Conservation (phyloP, 345 rosid genomes). For the Melaleuca quinquenervia region DNA sequence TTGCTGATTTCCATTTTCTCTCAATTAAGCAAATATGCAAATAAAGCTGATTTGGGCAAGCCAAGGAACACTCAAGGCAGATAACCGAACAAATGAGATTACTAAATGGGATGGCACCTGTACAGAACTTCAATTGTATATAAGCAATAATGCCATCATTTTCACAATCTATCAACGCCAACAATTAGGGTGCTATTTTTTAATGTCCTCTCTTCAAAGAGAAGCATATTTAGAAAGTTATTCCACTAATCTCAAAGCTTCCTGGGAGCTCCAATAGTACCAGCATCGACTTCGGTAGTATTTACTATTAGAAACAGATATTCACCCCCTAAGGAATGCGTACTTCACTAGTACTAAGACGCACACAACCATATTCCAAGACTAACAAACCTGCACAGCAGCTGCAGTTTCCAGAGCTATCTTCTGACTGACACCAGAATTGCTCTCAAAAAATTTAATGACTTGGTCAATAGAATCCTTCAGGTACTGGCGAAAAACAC, state of each 20-base stretch:
- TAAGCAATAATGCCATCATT: not conserved
- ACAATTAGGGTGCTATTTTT: not conserved
- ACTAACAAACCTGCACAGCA: conserved; percentile 74
- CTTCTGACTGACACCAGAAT: conserved; percentile 71
- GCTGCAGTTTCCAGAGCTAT: conserved; percentile 97
- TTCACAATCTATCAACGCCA: not conserved
- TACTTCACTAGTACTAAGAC: not conserved
- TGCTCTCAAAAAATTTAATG: conserved; percentile 74
- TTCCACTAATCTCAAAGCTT: not conserved
- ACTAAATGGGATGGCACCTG: not conserved
- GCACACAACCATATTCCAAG: not conserved
- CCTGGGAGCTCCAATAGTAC: not conserved
- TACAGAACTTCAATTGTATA: not conserved
- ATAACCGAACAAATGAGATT: not conserved
- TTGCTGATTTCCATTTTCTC: not conserved
- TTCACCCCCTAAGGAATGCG: not conserved
- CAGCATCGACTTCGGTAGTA: not conserved
- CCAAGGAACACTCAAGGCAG: not conserved
- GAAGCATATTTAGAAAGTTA: not conserved
- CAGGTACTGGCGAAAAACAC: conserved; percentile 51
- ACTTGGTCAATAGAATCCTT: conserved; percentile 75
- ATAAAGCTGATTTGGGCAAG: not conserved
- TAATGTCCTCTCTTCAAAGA: not conserved
- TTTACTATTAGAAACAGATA: not conserved
- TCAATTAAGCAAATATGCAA: not conserved